A percentile compares a stretch with the other conserved stretches of the same genome.
Conservation (phyloP, 139 green algal species). For the Gonium pectorale region DNA sequence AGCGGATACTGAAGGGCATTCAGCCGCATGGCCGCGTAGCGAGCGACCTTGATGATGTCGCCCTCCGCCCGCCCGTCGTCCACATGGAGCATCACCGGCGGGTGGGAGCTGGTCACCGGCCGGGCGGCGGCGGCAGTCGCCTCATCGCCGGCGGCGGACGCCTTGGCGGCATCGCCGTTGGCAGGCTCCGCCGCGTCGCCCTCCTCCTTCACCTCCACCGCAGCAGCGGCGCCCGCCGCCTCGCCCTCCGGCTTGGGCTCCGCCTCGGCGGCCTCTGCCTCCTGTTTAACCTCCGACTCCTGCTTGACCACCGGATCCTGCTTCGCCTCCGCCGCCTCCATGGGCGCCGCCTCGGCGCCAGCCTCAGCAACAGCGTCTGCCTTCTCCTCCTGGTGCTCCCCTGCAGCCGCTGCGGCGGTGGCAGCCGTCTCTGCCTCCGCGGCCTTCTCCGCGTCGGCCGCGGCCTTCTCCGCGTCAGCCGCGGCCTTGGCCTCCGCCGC, state of each 20-base stretch:
- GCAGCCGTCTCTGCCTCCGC: background rate
- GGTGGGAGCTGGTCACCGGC: background rate
- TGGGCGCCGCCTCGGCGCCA: background rate
- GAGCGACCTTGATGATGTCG: conserved; percentile 55
- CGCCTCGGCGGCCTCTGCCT: background rate
- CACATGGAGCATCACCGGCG: conserved; percentile 6
- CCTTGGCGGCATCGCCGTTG: background rate
- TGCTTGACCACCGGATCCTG: background rate
- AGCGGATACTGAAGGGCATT: conserved; percentile 44
- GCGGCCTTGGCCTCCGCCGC: conserved; percentile 17
- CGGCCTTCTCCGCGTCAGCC: background rate
- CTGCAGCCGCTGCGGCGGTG: background rate
- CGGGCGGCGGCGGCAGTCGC: background rate
- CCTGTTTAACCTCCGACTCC: background rate
- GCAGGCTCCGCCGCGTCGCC: background rate
- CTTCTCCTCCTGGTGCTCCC: background rate
- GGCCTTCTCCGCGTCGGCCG: background rate
- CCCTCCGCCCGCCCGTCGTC: conserved; percentile 48
- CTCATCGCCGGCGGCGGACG: background rate
- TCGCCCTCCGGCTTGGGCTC: background rate
- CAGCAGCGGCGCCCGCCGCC: background rate
- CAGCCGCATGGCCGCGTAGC: conserved; percentile 52
- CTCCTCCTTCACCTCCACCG: too few species aligned
- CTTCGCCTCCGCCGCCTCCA: background rate
- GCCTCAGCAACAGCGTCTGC: background rate